Evolutionary conservation across 108 stramenopile species (phyloP).

Genomic region (Mediolabrus comicus): DNA sequence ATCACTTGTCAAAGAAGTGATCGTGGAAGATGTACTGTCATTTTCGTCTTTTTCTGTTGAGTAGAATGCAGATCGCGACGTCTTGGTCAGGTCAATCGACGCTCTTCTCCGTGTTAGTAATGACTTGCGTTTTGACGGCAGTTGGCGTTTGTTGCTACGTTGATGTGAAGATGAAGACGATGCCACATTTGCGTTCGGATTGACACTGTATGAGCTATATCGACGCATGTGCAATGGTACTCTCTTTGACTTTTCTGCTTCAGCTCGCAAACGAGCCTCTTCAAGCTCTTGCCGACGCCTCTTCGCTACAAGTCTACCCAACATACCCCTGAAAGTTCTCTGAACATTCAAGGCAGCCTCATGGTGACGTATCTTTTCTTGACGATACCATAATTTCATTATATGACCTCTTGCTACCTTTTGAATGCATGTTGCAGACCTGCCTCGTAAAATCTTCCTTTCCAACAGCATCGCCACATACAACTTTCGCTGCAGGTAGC

Average conservation of each 20-base stretch:
- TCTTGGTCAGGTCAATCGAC: conserved; percentile 5
- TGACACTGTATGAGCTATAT: conserved; percentile 31
- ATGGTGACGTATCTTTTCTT: conserved; percentile 7
- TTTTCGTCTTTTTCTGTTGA: conserved; percentile 22
- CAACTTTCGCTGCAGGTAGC: conserved; percentile 4
- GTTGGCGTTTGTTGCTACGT: no score
- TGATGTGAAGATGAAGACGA: not conserved
- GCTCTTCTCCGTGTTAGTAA: not conserved
- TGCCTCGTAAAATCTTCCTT: conserved; percentile 11
- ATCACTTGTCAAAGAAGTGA: conserved; percentile 27
- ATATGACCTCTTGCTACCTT: conserved; percentile 8
- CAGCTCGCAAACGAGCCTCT: not conserved
- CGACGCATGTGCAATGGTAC: conserved; percentile 35
- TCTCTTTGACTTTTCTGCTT: conserved; percentile 34
- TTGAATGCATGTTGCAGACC: conserved; percentile 32
- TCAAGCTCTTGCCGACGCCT: conserved; percentile 9
- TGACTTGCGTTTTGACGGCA: not conserved
- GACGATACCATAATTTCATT: conserved; percentile 1
- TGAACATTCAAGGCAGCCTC: conserved; percentile 25
- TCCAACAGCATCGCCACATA: conserved; percentile 9
- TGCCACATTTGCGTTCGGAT: not conserved
- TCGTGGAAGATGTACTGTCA: conserved; percentile 30
- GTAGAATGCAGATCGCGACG: not conserved
- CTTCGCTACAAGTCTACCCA: conserved; percentile 3
- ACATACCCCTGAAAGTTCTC: conserved; percentile 23